Conservation (phyloP, 306 rosid genomes). For the Cicer judaicum region DNA sequence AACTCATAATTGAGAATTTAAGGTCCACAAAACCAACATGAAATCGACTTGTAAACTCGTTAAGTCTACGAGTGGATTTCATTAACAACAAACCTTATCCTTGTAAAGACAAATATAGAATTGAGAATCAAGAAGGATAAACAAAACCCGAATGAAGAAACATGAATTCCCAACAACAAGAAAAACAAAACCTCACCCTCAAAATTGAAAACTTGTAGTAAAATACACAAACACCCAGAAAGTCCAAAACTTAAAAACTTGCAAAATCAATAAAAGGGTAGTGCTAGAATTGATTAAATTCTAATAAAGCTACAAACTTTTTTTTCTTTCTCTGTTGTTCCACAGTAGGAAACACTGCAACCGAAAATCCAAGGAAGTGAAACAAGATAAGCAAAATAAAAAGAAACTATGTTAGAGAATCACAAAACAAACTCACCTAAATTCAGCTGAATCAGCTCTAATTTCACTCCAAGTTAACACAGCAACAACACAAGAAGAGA, state of each 20-base stretch:
- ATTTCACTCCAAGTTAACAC: slow-evolving; percentile 9
- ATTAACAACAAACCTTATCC: slow-evolving; percentile 29
- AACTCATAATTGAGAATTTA: slow-evolving; percentile 28
- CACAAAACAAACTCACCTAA: slow-evolving; percentile 47
- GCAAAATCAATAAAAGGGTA: slow-evolving; percentile 38
- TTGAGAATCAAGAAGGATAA: slow-evolving; percentile 40
- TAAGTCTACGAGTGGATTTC: neutral
- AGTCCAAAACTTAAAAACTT: slow-evolving; percentile 38
- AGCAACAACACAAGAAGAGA: slow-evolving; percentile 27
- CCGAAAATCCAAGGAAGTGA: slow-evolving; percentile 63
- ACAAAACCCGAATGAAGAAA: slow-evolving; percentile 6
- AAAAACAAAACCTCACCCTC: slow-evolving; percentile 21
- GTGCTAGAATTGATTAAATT: slow-evolving; percentile 50
- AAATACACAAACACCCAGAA: slow-evolving; percentile 31
- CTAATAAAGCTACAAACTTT: slow-evolving; percentile 59
- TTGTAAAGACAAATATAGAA: slow-evolving; percentile 14
- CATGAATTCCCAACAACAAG: slow-evolving; percentile 39
- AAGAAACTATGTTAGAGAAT: slow-evolving; percentile 40
- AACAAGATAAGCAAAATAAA: slow-evolving; percentile 48
- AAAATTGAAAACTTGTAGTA: slow-evolving; percentile 35
- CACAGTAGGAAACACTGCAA: slow-evolving; percentile 43
- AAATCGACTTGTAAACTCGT: no score
- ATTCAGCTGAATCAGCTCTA: slow-evolving; percentile 38
- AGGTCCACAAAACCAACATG: no score
- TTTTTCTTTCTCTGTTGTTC: slow-evolving; percentile 14